Conservation (phyloP, 2,329 filamentous ascomycete genomes). For the Zasmidium cellare region DNA sequence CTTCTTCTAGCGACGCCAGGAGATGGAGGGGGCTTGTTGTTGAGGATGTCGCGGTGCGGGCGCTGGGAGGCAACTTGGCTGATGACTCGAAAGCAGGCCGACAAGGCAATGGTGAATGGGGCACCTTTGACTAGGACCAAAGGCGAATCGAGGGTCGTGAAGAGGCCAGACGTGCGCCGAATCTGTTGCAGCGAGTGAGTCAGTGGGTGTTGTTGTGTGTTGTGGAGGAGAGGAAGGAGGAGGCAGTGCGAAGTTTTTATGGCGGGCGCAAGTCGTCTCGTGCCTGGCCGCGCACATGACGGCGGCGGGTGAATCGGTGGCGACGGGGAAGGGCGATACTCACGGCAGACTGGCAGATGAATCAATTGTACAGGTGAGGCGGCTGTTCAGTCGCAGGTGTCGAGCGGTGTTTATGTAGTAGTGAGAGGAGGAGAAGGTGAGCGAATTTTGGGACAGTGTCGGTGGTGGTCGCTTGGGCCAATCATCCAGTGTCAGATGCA, state of each 20-base stretch:
- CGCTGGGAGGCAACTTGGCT: constrained; percentile 50
- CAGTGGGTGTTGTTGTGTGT: constrained; percentile 4
- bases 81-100: constrained; percentile 43
- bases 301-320: background rate
- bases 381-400: background rate
- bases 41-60: constrained; percentile 50
- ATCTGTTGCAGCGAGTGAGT: background rate
- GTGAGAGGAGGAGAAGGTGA: background rate
- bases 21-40: constrained; percentile 44
- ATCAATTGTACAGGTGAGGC: background rate
- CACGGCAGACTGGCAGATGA: constrained; percentile 1
- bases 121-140: constrained; percentile 43
- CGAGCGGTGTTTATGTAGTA: background rate
- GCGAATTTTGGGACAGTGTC: background rate
- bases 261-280: background rate
- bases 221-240: background rate
- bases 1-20: constrained; percentile 36
- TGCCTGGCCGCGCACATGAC: background rate
- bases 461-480: background rate
- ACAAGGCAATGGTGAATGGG: constrained; percentile 44
- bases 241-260: background rate
- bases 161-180: background rate
- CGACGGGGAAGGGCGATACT: background rate
- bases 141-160: constrained; percentile 26
- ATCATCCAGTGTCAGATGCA: background rate